phyloP scores from a whole-genome alignment of 1,284 basidiomycete species.

The Megacollybia platyphylla region DNA sequence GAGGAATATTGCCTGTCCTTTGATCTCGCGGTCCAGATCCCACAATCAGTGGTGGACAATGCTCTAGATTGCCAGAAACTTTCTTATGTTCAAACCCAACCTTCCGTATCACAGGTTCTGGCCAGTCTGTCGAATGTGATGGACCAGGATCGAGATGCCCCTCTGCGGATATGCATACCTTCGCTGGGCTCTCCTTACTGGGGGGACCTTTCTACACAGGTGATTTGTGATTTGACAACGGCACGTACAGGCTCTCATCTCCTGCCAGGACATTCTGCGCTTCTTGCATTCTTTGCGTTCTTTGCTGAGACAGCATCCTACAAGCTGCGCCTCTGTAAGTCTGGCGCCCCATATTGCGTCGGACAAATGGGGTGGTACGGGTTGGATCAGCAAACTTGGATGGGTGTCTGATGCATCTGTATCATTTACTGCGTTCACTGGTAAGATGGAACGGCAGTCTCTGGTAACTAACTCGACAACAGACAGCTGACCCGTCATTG shows the following conservation, averaged over 20 bases:
- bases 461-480: neutral
- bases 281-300: constrained; percentile 59
- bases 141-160: constrained; percentile 2
- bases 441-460: constrained; percentile 29
- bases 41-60: constrained; percentile 30
- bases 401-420: constrained; percentile 72
- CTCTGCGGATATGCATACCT: constrained; percentile 56
- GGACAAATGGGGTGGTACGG: constrained; percentile 43
- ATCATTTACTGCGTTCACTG: constrained; percentile 68
- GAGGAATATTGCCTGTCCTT: constrained; percentile 62
- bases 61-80: constrained; percentile 12
- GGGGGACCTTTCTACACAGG: constrained; percentile 49
- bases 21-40: constrained; percentile 56
- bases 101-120: constrained; percentile 8
- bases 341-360: constrained; percentile 49
- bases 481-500: constrained; percentile 53
- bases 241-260: constrained; percentile 6
- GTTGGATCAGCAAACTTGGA: constrained; percentile 67
- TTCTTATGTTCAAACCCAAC: neutral
- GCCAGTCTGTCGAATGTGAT: neutral
- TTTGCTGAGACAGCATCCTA: constrained; percentile 44
- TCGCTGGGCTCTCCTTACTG: constrained; percentile 61
- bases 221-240: constrained; percentile 18
- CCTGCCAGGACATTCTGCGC: constrained; percentile 46
- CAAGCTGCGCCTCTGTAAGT: constrained; percentile 54